These are phyloP conservation scores for Salix dunnii DNA, from an alignment of 345 rosid genomes.

Conservation along the genomic window DNA sequence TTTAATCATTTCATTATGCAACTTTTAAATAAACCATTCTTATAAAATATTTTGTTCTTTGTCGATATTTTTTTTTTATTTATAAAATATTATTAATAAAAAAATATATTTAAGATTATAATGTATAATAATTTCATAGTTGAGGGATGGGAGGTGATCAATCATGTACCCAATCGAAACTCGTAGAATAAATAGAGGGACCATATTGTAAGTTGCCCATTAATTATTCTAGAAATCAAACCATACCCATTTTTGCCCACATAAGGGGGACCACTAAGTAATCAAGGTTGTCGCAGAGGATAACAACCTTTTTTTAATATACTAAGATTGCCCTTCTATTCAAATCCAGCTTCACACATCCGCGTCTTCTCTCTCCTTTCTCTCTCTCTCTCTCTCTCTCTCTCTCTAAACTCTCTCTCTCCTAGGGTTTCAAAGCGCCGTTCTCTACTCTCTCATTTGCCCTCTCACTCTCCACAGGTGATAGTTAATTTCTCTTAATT, in stretches of 20 bases:
- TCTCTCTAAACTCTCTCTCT: neutral
- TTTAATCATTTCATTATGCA: neutral
- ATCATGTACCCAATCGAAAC: neutral
- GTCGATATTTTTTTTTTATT: too few species aligned
- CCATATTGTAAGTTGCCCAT: neutral
- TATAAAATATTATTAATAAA: too few species aligned
- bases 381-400: neutral
- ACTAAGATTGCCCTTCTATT: neutral
- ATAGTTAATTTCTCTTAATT: neutral
- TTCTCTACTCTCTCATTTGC: conserved; percentile 17
- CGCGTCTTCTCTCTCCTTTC: neutral
- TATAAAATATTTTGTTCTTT: neutral
- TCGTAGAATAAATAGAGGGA: neutral
- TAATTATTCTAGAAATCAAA: neutral
- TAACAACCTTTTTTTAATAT: neutral
- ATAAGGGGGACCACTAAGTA: neutral
- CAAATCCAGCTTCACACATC: neutral
- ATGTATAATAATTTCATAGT: too few species aligned
- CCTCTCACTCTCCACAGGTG: neutral
- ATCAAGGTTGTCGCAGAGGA: neutral
- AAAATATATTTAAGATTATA: too few species aligned
- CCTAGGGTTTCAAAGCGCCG: conserved; percentile 15
- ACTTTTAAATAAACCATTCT: neutral
- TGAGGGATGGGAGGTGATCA: too few species aligned
- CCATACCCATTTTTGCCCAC: neutral